Conservation (phyloP, 2,329 filamentous ascomycete genomes). For the Colletotrichum tabaci region DNA sequence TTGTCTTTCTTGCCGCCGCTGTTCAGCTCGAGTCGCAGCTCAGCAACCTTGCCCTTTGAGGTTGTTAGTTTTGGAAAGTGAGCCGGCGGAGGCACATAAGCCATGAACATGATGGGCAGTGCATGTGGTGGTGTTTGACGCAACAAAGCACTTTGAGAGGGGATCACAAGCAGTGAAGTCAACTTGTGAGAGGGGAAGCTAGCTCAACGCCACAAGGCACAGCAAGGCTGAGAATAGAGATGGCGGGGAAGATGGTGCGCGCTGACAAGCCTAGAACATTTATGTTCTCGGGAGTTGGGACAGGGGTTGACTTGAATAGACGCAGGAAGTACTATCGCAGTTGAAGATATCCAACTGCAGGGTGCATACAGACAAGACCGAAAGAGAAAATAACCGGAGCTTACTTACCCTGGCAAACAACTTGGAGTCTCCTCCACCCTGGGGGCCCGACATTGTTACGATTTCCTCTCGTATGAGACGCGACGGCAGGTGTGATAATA, state of each 20-base stretch:
- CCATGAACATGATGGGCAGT: conserved; percentile 65
- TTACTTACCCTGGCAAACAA: conserved; percentile 97
- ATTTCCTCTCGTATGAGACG: conserved; percentile 13
- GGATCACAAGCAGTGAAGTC: not conserved
- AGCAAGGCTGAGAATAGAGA: conserved; percentile 4
- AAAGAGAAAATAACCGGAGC: conserved; percentile 47
- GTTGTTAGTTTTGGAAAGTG: conserved; percentile 65
- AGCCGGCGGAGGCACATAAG: conserved; percentile 64
- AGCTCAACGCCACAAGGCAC: conserved; percentile 9
- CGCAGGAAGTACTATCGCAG: not conserved
- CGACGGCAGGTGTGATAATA: conserved; percentile 14
- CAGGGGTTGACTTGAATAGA: conserved; percentile 19
- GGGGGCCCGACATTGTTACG: conserved; percentile 67
- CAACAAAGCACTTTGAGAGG: not conserved
- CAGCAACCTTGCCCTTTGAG: conserved; percentile 96
- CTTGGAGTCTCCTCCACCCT: conserved; percentile 94
- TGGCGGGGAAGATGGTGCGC: conserved; percentile 12
- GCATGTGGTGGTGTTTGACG: conserved; percentile 24
- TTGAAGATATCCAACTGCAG: not conserved
- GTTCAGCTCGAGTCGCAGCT: conserved; percentile 94
- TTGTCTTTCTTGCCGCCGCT: conserved; percentile 98
- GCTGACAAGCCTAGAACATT: conserved; percentile 2
- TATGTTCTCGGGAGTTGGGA: conserved; percentile 6
- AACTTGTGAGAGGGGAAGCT: conserved; percentile 9
- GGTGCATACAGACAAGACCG: conserved; percentile 17